A percentile compares a stretch with the other conserved stretches of the same genome.
phyloP scores from a whole-genome alignment of 2,329 filamentous ascomycete species.

The Beauveria rudraprayagi region DNA sequence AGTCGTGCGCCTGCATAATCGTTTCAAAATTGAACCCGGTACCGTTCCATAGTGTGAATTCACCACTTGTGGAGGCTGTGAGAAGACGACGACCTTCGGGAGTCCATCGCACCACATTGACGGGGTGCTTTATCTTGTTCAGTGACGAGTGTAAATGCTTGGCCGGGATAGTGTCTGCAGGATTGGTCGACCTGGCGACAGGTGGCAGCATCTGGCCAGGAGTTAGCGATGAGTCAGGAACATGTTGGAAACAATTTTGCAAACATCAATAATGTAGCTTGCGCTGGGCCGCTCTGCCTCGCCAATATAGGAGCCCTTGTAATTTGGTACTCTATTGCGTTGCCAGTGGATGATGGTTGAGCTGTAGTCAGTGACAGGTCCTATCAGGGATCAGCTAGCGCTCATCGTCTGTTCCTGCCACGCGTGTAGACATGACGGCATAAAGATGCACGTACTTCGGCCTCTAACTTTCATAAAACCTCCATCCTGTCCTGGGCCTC shows the following conservation, averaged over 20 bases:
- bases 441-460: conserved; percentile 35
- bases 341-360: conserved; percentile 88
- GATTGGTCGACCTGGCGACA: conserved; percentile 60
- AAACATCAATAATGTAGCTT: conserved; percentile 84
- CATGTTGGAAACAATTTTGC: conserved; percentile 21
- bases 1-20: conserved; percentile 96
- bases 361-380: conserved; percentile 88
- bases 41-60: conserved; percentile 98
- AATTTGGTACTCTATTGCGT: conserved; percentile 62
- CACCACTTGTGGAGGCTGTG: conserved; percentile 90
- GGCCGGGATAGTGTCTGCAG: conserved; percentile 84
- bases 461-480: conserved; percentile 42
- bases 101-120: conserved; percentile 96
- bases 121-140: conserved; percentile 95
- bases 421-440: not conserved
- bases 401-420: conserved; percentile 3
- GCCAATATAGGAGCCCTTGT: conserved; percentile 61
- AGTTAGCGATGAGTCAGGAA: conserved; percentile 14
- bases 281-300: conserved; percentile 78
- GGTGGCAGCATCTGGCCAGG: conserved; percentile 71
- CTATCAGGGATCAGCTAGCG: conserved; percentile 34
- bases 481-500: conserved; percentile 34
- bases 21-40: conserved; percentile 99
- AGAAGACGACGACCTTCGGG: conserved; percentile 86
- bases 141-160: conserved; percentile 96